These are phyloP conservation scores for Petunia secreta DNA, from an alignment of 257 asterid species.

Conservation along the genomic window DNA sequence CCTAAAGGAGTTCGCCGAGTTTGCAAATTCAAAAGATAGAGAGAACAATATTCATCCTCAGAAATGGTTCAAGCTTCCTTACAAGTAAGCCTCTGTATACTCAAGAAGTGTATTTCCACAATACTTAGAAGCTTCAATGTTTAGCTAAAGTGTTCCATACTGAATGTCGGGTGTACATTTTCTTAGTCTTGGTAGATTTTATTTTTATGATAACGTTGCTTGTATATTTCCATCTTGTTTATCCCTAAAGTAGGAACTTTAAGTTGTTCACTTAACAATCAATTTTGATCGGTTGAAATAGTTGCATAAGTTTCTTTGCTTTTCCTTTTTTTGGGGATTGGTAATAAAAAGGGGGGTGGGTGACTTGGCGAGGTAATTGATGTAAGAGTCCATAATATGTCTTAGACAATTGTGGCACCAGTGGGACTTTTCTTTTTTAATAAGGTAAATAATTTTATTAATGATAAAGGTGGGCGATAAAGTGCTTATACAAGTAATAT, in stretches of 20 bases:
- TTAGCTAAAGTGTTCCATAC: neutral
- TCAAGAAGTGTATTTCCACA: neutral
- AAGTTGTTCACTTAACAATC: neutral
- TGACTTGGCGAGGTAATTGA: constrained; percentile 2
- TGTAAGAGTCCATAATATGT: neutral
- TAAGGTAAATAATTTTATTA: no score
- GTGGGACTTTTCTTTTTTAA: neutral
- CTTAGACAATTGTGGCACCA: neutral
- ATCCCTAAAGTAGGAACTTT: constrained; percentile 4
- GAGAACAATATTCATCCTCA: constrained; percentile 86
- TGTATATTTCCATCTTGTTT: neutral
- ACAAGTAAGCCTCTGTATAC: constrained; percentile 65
- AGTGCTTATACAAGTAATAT: no score
- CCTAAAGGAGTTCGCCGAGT: constrained; percentile 96
- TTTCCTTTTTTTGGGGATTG: neutral
- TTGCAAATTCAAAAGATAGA: constrained; percentile 85
- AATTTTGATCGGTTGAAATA: neutral
- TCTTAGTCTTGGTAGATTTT: neutral
- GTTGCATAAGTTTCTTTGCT: neutral
- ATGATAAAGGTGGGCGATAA: no score
- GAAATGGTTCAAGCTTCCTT: constrained; percentile 91
- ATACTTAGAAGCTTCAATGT: neutral
- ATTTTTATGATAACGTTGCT: constrained; percentile 11
- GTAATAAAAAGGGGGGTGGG: neutral
- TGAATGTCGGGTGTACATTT: neutral